phyloP scores from a whole-genome alignment of 805 yeast species.

The Cyberlindnera euphorbiae region DNA sequence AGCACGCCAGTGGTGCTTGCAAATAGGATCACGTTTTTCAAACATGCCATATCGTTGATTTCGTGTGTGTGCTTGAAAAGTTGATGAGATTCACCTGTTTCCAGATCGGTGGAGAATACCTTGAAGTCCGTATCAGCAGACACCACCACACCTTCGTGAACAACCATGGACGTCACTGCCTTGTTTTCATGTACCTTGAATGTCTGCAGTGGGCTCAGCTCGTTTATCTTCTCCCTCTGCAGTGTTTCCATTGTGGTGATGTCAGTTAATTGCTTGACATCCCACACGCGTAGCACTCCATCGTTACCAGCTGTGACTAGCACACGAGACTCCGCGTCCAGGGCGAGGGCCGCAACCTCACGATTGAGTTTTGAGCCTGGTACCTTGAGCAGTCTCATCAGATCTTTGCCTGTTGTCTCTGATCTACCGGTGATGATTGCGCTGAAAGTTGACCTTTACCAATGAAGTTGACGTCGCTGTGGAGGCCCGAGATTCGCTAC shows the following conservation, averaged over 20 bases:
- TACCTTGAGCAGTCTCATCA: conserved; percentile 18
- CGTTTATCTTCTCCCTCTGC: conserved; percentile 1
- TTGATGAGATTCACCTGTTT: conserved; percentile 4
- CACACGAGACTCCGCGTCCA: conserved; percentile 1
- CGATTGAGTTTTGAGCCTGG: conserved; percentile 10
- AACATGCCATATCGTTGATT: conserved; percentile 17
- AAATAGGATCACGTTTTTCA: conserved; percentile 11
- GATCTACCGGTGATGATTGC: too few species aligned
- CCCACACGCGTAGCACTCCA: conserved; percentile 20
- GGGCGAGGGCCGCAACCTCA: conserved; percentile 9
- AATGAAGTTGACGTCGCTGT: not conserved
- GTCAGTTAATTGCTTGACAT: conserved; percentile 6
- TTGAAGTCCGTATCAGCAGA: conserved; percentile 16
- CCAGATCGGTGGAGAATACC: conserved; percentile 12
- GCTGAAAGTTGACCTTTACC: too few species aligned
- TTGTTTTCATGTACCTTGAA: conserved; percentile 6
- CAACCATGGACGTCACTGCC: conserved; percentile 8
- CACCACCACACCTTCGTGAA: conserved; percentile 2
- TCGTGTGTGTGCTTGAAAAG: conserved; percentile 10
- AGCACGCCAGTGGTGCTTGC: conserved; percentile 18
- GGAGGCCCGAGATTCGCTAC: too few species aligned
- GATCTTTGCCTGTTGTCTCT: too few species aligned
- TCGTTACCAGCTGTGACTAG: conserved; percentile 12
- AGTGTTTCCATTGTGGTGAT: conserved; percentile 12
- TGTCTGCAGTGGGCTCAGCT: conserved; percentile 3